phyloP scores from a whole-genome alignment of 495 filamentous ascomycete genomes.

The Trichoderma erinaceum region DNA sequence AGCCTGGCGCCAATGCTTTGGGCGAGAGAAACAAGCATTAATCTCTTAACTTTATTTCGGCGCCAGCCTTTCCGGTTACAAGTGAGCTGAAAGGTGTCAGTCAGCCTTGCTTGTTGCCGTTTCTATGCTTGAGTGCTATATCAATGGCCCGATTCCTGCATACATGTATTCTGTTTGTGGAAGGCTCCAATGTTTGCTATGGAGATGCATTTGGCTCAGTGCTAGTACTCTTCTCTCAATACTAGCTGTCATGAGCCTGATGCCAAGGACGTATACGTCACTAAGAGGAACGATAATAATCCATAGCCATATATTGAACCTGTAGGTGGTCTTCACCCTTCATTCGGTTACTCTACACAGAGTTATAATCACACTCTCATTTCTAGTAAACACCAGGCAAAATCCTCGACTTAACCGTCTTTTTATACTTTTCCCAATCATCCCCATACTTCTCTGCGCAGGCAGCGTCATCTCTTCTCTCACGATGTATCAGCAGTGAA shows the following conservation, averaged over 20 bases:
- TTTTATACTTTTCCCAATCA: constrained; percentile 88
- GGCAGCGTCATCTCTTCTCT: constrained; percentile 86
- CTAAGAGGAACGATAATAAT: neutral
- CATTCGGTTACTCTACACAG: neutral
- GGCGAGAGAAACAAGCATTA: too few relatives aligned
- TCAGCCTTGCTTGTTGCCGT: neutral
- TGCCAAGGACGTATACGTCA: neutral
- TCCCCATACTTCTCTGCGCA: constrained; percentile 87
- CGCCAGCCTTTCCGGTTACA: neutral
- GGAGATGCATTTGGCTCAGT: too few relatives aligned
- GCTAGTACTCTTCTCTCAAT: too few relatives aligned
- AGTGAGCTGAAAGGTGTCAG: neutral
- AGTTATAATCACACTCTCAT: neutral
- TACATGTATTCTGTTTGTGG: neutral
- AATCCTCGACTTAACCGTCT: constrained; percentile 76
- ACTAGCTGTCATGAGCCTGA: too few relatives aligned
- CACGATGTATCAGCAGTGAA: constrained; percentile 81
- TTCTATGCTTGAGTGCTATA: too few relatives aligned
- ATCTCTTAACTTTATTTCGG: neutral
- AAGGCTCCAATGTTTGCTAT: too few relatives aligned
- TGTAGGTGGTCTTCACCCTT: neutral
- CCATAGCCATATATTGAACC: too few relatives aligned
- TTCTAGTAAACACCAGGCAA: constrained; percentile 78
- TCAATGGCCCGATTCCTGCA: neutral
- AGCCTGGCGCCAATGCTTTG: neutral